Percentiles rank a stretch among this genome's conserved stretches.
Conservation (phyloP, 805 yeast species). For the Yarrowia osloensis region DNA sequence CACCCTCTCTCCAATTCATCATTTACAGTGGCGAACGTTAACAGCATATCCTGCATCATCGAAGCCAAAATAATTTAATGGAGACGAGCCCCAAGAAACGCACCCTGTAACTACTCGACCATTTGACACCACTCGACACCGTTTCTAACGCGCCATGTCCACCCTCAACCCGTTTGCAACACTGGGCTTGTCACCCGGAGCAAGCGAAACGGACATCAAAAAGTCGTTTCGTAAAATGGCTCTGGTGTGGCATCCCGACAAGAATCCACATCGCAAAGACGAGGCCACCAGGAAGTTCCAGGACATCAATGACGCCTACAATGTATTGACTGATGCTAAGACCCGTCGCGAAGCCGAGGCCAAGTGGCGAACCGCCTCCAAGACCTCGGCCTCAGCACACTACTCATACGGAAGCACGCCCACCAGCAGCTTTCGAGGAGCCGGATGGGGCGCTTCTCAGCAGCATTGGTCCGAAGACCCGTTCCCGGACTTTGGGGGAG, state of each 20-base stretch:
- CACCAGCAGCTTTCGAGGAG: not conserved
- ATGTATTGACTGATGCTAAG: not conserved
- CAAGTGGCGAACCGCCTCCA: constrained; percentile 1
- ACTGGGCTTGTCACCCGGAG: constrained; percentile 53
- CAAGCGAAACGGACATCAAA: constrained; percentile 59
- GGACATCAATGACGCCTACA: constrained; percentile 78
- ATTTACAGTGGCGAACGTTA: constrained; percentile 12
- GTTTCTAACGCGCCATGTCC: not conserved
- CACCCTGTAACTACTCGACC: not conserved
- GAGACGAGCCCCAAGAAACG: not conserved
- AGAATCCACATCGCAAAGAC: constrained; percentile 52
- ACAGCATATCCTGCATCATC: constrained; percentile 1
- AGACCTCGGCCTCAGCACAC: not conserved
- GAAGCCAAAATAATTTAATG: not conserved
- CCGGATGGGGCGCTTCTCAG: not conserved
- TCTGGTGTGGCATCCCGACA: constrained; percentile 76
- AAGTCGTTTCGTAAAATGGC: constrained; percentile 77
- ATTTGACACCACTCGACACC: not conserved
- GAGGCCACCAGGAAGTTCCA: constrained; percentile 95
- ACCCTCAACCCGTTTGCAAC: constrained; percentile 41
- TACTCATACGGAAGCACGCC: constrained; percentile 3
- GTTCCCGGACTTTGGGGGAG: not conserved
- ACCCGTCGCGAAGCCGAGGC: constrained; percentile 4
- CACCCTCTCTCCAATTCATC: not conserved
- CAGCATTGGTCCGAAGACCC: not conserved